A percentile compares a stretch with the other conserved stretches of the same genome.
phyloP scores from a whole-genome alignment of 2,329 filamentous ascomycete species.

The Penicillium sp. region DNA sequence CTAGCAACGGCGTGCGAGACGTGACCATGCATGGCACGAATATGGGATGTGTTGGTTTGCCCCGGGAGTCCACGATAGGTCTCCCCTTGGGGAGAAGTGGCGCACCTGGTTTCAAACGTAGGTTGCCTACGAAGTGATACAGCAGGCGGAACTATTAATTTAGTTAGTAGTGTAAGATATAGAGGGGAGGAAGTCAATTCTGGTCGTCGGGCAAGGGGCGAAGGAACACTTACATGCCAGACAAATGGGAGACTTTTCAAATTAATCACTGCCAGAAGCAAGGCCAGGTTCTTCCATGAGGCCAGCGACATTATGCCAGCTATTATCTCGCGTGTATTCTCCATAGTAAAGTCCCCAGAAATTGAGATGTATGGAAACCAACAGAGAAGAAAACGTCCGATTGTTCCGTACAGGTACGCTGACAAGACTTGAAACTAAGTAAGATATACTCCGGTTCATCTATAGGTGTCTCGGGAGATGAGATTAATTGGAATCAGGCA shows the following conservation, averaged over 20 bases:
- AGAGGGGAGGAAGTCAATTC: neutral
- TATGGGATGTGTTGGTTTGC: conserved; percentile 57
- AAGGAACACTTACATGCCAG: conserved; percentile 41
- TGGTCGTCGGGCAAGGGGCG: neutral
- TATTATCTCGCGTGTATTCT: conserved; percentile 26
- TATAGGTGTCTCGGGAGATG: neutral
- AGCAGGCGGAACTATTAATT: conserved; percentile 56
- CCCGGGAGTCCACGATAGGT: conserved; percentile 34
- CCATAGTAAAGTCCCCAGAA: neutral
- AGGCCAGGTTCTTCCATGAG: conserved; percentile 39
- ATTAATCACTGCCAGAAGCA: conserved; percentile 40
- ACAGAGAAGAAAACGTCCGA: neutral
- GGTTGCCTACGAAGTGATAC: conserved; percentile 57
- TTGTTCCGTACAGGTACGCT: neutral
- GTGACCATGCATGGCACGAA: conserved; percentile 70
- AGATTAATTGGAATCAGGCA: neutral
- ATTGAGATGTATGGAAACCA: neutral
- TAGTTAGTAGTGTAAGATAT: conserved; percentile 15
- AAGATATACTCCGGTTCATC: neutral
- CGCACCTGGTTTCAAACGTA: conserved; percentile 51
- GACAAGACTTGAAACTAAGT: neutral
- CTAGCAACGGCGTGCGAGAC: conserved; percentile 67
- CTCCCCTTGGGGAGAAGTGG: conserved; percentile 45
- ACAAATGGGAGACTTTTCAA: conserved; percentile 40
- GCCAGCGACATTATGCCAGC: conserved; percentile 23